Conservation (phyloP, 2,329 filamentous ascomycete species). For the Epichloe gansuensis region DNA sequence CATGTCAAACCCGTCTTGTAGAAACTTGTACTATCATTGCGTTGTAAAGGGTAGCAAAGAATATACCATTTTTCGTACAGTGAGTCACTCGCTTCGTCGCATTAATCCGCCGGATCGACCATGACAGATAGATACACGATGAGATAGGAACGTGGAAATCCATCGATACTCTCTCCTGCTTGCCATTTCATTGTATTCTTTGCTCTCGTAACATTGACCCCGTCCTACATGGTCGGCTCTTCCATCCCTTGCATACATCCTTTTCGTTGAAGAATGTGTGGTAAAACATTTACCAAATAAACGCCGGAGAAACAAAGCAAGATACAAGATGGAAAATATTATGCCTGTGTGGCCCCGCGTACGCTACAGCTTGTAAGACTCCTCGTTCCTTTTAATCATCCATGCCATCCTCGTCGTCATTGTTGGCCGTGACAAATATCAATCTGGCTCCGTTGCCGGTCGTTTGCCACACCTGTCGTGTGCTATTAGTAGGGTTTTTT, state of each 20-base stretch:
- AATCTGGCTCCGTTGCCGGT: conserved; percentile 57
- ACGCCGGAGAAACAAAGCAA: neutral
- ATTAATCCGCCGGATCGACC: no score
- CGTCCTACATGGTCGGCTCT: neutral
- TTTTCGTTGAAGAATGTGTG: neutral
- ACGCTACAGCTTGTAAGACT: neutral
- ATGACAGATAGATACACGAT: no score
- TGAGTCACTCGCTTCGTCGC: no score
- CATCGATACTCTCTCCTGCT: neutral
- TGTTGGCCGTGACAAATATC: conserved; percentile 53
- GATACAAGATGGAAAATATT: conserved; percentile 6
- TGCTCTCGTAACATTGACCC: neutral
- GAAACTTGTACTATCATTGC: neutral
- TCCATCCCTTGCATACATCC: neutral
- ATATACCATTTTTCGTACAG: neutral
- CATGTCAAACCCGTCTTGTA: no score
- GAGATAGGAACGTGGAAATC: neutral
- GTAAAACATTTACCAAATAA: no score
- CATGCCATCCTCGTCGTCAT: conserved; percentile 40
- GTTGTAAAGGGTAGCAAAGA: neutral
- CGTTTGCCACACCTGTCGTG: conserved; percentile 62
- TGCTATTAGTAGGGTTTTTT: conserved; percentile 23
- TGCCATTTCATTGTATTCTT: neutral
- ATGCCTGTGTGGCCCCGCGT: neutral
- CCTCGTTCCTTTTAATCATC: conserved; percentile 19